Evolutionary conservation across 345 rosid species (phyloP).

Genomic region (Aurinia saxatilis): DNA sequence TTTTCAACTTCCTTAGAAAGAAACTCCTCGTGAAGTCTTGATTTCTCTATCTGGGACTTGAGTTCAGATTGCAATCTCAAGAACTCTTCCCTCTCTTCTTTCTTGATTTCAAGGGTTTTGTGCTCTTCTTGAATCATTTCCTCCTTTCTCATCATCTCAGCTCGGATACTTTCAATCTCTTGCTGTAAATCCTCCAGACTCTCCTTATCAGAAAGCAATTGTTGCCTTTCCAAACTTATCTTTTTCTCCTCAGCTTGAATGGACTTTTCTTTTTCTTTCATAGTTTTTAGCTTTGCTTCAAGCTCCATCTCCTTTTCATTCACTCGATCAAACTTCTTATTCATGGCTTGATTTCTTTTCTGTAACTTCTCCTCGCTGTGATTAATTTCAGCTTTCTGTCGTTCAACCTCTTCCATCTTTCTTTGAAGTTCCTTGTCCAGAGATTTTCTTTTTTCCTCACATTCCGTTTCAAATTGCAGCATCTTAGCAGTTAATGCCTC

Average conservation of each 20-base stretch:
- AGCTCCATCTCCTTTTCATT: slow-evolving; percentile 75
- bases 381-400: slow-evolving; percentile 41
- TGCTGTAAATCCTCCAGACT: slow-evolving; percentile 39
- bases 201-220: slow-evolving; percentile 49
- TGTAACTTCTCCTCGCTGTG: slow-evolving; percentile 63
- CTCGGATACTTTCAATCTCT: slow-evolving; percentile 54
- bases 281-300: slow-evolving; percentile 50
- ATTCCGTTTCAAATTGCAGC: slow-evolving; percentile 53
- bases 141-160: slow-evolving; percentile 55
- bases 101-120: slow-evolving; percentile 44
- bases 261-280: slow-evolving; percentile 57
- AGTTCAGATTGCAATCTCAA: slow-evolving; percentile 55
- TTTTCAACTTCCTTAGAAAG: slow-evolving; percentile 62
- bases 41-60: slow-evolving; percentile 58
- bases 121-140: slow-evolving; percentile 40
- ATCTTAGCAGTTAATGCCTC: slow-evolving; percentile 42
- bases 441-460: slow-evolving; percentile 51
- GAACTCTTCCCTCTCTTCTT: slow-evolving; percentile 64
- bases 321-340: slow-evolving; percentile 57
- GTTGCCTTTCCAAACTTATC: slow-evolving; percentile 46
- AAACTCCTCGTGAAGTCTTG: slow-evolving; percentile 50
- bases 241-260: slow-evolving; percentile 57
- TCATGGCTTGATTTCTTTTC: slow-evolving; percentile 57
- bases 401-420: slow-evolving; percentile 41
- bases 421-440: slow-evolving; percentile 55